A percentile compares a stretch with the other conserved stretches of the same genome.
Conservation (phyloP, 1,139 yeast genomes). For the Candida labiduridarum region DNA sequence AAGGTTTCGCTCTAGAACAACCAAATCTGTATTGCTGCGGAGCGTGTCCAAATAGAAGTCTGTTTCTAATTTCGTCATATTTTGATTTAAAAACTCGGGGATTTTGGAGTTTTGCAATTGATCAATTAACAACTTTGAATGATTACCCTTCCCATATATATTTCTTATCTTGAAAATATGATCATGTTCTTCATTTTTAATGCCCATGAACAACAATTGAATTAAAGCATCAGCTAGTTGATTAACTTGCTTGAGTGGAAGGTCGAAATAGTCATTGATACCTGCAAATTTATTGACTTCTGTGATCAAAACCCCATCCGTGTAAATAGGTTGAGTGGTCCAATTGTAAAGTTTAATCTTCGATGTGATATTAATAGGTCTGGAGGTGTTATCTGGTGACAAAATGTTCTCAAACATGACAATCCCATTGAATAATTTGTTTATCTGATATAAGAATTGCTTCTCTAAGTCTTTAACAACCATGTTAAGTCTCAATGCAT, state of each 20-base stretch:
- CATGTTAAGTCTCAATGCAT: constrained; percentile 22
- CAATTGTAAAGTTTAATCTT: constrained; percentile 34
- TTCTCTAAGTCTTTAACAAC: constrained; percentile 36
- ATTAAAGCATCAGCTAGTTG: constrained; percentile 29
- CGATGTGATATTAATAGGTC: constrained; percentile 20
- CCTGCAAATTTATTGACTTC: constrained; percentile 24
- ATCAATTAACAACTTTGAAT: constrained; percentile 34
- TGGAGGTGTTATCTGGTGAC: constrained; percentile 5
- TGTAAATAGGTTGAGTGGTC: constrained; percentile 31
- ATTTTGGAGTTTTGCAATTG: constrained; percentile 26
- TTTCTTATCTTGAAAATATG: constrained; percentile 35
- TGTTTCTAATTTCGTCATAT: constrained; percentile 35
- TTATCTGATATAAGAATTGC: constrained; percentile 31
- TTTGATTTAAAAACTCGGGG: constrained; percentile 33
- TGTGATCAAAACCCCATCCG: constrained; percentile 28
- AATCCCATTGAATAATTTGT: constrained; percentile 23
- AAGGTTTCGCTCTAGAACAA: constrained; percentile 75
- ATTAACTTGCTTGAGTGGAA: constrained; percentile 38
- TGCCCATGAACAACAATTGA: constrained; percentile 24
- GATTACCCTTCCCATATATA: constrained; percentile 43
- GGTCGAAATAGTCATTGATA: constrained; percentile 31
- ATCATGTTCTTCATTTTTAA: constrained; percentile 15
- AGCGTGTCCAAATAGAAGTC: constrained; percentile 39
- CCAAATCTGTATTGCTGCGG: constrained; percentile 56
- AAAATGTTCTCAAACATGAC: constrained; percentile 24